Evolutionary conservation across 1,284 basidiomycete genomes (phyloP), one percentile per base, ranked within the genome.

Genomic region (Ceratorhiza oryzae-sativae): DNA sequence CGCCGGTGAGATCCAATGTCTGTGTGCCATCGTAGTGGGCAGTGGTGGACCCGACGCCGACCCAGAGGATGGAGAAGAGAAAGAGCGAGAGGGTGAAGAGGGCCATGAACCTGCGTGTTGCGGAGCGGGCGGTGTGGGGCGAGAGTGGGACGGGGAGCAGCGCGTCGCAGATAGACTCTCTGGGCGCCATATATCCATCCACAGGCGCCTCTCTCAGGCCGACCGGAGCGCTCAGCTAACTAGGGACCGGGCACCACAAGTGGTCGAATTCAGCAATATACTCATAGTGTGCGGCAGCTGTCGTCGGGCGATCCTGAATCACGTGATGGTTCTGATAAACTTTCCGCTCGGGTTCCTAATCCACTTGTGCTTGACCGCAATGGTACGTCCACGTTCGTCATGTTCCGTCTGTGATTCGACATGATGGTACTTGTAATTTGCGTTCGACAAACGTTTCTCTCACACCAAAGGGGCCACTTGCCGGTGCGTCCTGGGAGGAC

Each of bases 371-470:
- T 10, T 39, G 51, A 42, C 41, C 6, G 15, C 8, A 8, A 25
- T 13, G 34, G 51, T 55, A 39, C 42, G 60, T 42, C 13, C 63
- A 68, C 49, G 49, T 55, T 68, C 51, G 49, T 68, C 63, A n/a
- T 8, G 36, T 15, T 23, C 9, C 0, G 18, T 34, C n/a, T 36
- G 49, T n/a, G 30, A 62, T 62, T 65, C 45, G 62, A 41, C 25
- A 82, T 85, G 89, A 90, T 91, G 89, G 76, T 83, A 80, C 79
- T 83, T 82, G 90, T 91, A 91, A 91, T 91, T 91, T 91, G 90
- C 90, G 90, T 91, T 91, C 89, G 90, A 90, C 81, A 80, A 15
- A 68, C 81, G 79, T 80, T 80, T 78, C 77, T 82, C 83, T 82
- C 83, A 84, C n/a, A 25, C 77, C 82, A 84, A 90, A 90, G 85